Conservation (phyloP, 1,284 basidiomycete species). For the Testicularia cyperi region DNA sequence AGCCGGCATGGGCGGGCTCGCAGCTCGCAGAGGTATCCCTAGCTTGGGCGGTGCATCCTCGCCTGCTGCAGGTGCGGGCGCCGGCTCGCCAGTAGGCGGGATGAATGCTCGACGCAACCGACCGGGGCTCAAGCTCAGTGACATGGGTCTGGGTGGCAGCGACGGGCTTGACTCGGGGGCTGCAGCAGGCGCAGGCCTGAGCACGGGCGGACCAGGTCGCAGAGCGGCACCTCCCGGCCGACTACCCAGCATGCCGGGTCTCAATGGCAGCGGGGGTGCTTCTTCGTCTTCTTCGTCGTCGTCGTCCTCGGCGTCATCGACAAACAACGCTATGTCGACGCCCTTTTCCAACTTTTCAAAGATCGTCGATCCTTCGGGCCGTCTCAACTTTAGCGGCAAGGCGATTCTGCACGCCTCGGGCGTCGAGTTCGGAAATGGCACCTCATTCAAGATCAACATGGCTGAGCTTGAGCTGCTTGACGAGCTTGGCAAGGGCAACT, state of each 20-base stretch:
- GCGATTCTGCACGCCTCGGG: slow-evolving; percentile 88
- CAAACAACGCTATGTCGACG: slow-evolving; percentile 65
- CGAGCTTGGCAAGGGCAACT: slow-evolving; percentile 92
- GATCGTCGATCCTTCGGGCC: slow-evolving; percentile 95
- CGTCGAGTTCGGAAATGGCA: slow-evolving; percentile 91
- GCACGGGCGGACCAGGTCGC: slow-evolving; percentile 68
- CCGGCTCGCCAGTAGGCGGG: slow-evolving; percentile 15
- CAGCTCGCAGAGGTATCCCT: slow-evolving; percentile 52
- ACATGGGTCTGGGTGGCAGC: slow-evolving; percentile 32
- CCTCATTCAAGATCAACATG: slow-evolving; percentile 94
- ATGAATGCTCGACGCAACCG: slow-evolving; percentile 27
- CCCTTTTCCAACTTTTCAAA: slow-evolving; percentile 90
- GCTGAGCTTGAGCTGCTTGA: slow-evolving; percentile 80
- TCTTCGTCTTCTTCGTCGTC: slow-evolving; percentile 1
- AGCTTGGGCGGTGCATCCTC: slow-evolving; percentile 66
- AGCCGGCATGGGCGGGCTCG: slow-evolving; percentile 31
- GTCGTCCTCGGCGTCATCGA: background rate
- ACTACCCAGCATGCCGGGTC: slow-evolving; percentile 55
- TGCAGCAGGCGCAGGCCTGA: slow-evolving; percentile 7
- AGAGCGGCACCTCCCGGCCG: slow-evolving; percentile 63
- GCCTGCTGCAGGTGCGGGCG: slow-evolving; percentile 58
- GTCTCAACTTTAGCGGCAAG: slow-evolving; percentile 88
- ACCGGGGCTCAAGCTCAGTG: slow-evolving; percentile 48
- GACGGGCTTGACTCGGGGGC: slow-evolving; percentile 5
- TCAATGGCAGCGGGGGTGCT: slow-evolving; percentile 3